Conservation (phyloP, 2,329 filamentous ascomycete species). For the Arthrobotrys megalospora region DNA sequence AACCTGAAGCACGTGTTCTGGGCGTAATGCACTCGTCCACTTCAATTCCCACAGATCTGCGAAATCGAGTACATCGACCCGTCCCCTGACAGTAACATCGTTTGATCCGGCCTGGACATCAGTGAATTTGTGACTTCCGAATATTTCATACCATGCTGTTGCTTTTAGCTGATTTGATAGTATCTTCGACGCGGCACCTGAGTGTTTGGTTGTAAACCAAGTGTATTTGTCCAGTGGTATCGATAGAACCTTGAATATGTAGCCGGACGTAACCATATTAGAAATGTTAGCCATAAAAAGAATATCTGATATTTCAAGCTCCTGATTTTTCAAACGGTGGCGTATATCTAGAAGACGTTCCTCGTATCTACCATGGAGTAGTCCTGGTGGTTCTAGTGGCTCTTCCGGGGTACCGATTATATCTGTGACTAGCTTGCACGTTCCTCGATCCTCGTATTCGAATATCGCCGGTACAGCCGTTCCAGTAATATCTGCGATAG, state of each 20-base stretch:
- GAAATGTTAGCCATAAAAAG: slow-evolving; percentile 60
- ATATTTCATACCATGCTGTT: slow-evolving; percentile 39
- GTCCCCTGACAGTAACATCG: slow-evolving; percentile 30
- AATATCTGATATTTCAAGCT: slow-evolving; percentile 56
- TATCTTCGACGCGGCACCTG: slow-evolving; percentile 33
- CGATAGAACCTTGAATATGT: slow-evolving; percentile 58
- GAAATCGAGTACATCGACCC: slow-evolving; percentile 54
- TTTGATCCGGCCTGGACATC: slow-evolving; percentile 45
- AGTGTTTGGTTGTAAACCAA: slow-evolving; percentile 50
- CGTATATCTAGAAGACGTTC: slow-evolving; percentile 33
- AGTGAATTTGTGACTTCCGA: slow-evolving; percentile 39
- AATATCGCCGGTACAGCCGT: slow-evolving; percentile 57
- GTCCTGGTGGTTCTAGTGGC: neutral
- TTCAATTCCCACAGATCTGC: slow-evolving; percentile 53
- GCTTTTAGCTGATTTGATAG: slow-evolving; percentile 23
- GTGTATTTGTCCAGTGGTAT: slow-evolving; percentile 59
- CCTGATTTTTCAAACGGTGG: slow-evolving; percentile 32
- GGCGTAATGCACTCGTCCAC: slow-evolving; percentile 48
- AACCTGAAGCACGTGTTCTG: slow-evolving; percentile 50
- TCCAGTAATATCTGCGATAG: slow-evolving; percentile 59
- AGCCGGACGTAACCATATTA: slow-evolving; percentile 40
- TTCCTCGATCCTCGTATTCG: slow-evolving; percentile 47
- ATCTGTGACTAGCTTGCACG: slow-evolving; percentile 42
- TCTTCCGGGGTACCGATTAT: slow-evolving; percentile 11
- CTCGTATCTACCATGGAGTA: slow-evolving; percentile 21